A percentile compares a stretch with the other conserved stretches of the same genome.
phyloP scores from a whole-genome alignment of 2,329 filamentous ascomycete genomes.

The Pseudopyricularia cyperi region DNA sequence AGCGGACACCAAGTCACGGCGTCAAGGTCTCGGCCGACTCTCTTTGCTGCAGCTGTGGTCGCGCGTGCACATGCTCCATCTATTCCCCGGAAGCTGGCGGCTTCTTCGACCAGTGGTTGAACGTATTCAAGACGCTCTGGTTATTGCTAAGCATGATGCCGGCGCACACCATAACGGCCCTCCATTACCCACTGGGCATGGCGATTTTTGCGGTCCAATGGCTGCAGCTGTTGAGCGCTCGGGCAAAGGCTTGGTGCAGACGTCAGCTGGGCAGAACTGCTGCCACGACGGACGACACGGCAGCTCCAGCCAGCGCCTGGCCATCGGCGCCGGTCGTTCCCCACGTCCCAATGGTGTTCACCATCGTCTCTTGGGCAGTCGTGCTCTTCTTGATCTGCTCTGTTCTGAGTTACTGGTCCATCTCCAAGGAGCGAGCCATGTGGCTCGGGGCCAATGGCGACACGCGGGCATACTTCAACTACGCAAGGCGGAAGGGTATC shows the following conservation, averaged over 20 bases:
- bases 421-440: background rate
- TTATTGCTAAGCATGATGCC: background rate
- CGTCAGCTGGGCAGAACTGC: background rate
- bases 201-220: background rate
- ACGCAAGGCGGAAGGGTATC: background rate
- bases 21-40: too few species aligned
- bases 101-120: background rate
- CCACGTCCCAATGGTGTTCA: background rate
- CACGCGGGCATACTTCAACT: slow-evolving; percentile 1
- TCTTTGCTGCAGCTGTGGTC: background rate
- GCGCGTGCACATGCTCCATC: background rate
- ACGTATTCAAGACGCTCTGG: background rate
- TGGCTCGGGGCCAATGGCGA: slow-evolving; percentile 4
- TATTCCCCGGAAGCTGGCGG: background rate
- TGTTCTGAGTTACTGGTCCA: background rate
- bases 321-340: background rate
- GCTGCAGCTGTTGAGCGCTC: background rate
- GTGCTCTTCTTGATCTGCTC: background rate
- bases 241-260: background rate
- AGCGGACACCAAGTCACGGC: too few species aligned
- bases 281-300: background rate
- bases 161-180: background rate
- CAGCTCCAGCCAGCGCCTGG: background rate
- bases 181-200: background rate
- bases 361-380: background rate